Evolutionary conservation across 2,329 filamentous ascomycete species (phyloP).

Genomic region (Fusarium temperatum): DNA sequence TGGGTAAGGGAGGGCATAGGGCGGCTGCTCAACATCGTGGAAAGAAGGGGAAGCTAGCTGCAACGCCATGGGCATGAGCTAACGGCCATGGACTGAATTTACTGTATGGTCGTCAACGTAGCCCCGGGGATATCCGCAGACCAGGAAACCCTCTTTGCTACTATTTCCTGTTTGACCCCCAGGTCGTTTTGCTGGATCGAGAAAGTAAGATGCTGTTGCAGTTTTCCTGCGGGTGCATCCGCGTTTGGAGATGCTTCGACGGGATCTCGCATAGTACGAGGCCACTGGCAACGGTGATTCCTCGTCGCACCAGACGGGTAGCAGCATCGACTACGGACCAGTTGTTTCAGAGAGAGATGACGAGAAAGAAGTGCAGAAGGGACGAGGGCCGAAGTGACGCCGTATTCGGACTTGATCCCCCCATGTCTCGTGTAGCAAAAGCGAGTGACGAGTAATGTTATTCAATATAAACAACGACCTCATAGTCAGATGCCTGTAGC

Average conservation of each 20-base stretch:
- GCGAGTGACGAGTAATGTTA: constrained; percentile 19
- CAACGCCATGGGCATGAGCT: constrained; percentile 23
- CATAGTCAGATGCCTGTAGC: not conserved
- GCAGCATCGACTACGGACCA: constrained; percentile 19
- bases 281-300: constrained; percentile 15
- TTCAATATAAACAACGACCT: not conserved
- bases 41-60: constrained; percentile 36
- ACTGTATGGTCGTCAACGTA: not conserved
- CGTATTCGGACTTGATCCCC: constrained; percentile 29
- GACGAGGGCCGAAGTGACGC: constrained; percentile 34
- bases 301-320: constrained; percentile 15
- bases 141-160: not conserved
- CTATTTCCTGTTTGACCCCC: not conserved
- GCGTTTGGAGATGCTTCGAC: constrained; percentile 32
- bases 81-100: not conserved
- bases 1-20: constrained; percentile 22
- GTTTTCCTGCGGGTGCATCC: constrained; percentile 22
- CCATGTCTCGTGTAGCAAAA: constrained; percentile 17
- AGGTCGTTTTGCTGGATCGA: constrained; percentile 15
- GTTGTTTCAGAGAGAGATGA: constrained; percentile 5
- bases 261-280: constrained; percentile 37
- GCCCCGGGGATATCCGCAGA: not conserved
- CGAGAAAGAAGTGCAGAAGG: not conserved
- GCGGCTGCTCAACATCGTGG: constrained; percentile 12
- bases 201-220: constrained; percentile 17